Evolutionary conservation across 768 basidiomycete species (phyloP).

Genomic region (Naganishia vaughanmartiniae): DNA sequence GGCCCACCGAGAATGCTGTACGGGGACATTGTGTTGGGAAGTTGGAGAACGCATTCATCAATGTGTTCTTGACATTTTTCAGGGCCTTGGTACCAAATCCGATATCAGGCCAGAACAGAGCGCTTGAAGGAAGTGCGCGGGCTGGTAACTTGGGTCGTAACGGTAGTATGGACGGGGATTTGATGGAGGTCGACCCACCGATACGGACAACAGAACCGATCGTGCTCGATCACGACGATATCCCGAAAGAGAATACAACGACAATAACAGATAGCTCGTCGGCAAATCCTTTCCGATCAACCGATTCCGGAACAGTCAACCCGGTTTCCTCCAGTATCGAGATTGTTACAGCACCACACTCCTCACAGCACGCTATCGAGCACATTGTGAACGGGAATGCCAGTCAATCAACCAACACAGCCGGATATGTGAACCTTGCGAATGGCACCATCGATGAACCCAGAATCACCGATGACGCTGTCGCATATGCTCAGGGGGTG

Average conservation of each 20-base stretch:
- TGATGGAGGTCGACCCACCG: constrained; percentile 8
- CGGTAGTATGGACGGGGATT: constrained; percentile 1
- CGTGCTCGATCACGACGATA: constrained; percentile 9
- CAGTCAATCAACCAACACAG: not conserved
- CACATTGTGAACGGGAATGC: not conserved
- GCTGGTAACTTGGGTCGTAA: not conserved
- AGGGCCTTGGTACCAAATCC: not conserved
- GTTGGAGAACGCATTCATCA: constrained; percentile 16
- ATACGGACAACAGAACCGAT: constrained; percentile 20
- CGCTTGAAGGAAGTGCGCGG: too few species aligned
- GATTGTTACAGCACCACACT: not conserved
- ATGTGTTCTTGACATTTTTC: constrained; percentile 23
- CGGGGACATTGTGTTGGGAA: constrained; percentile 9
- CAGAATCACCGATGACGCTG: constrained; percentile 22
- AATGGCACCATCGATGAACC: not conserved
- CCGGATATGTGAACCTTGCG: not conserved
- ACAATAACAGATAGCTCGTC: not conserved
- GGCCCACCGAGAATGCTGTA: constrained; percentile 7
- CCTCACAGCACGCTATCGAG: constrained; percentile 3
- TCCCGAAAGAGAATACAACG: not conserved
- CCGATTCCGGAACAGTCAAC: constrained; percentile 2
- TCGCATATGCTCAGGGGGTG: constrained; percentile 38
- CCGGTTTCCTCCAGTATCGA: constrained; percentile 11
- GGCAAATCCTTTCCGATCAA: not conserved
- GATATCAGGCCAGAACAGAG: not conserved